Evolutionary conservation across 2,329 filamentous ascomycete species (phyloP).

Genomic region (Hypomyces rosellus): DNA sequence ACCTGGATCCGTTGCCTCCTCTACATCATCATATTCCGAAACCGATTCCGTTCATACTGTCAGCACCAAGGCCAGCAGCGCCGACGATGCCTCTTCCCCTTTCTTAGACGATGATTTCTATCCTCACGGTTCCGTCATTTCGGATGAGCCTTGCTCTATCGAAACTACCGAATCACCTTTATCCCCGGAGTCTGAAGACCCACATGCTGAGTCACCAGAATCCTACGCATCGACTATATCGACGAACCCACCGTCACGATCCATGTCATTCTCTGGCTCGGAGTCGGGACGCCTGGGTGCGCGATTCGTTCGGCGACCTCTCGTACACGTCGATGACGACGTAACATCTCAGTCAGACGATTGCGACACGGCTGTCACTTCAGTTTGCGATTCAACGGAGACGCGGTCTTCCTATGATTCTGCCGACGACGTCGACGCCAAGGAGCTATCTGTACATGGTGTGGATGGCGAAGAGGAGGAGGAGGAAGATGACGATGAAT

Average conservation of each 20-base stretch:
- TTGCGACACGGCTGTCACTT: slow-evolving; percentile 37
- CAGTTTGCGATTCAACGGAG: slow-evolving; percentile 41
- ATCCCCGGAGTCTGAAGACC: slow-evolving; percentile 44
- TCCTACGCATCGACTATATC: slow-evolving; percentile 18
- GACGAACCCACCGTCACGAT: slow-evolving; percentile 39
- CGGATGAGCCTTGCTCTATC: slow-evolving; percentile 36
- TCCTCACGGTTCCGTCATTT: slow-evolving; percentile 31
- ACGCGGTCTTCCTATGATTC: slow-evolving; percentile 28
- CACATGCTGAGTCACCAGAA: slow-evolving; percentile 38
- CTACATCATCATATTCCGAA: slow-evolving; percentile 33
- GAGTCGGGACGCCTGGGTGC: slow-evolving; percentile 37
- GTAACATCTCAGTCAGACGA: slow-evolving; percentile 42
- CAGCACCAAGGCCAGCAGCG: slow-evolving; percentile 34
- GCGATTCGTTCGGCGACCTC: slow-evolving; percentile 22
- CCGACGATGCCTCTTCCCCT: slow-evolving; percentile 29
- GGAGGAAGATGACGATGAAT: slow-evolving; percentile 27
- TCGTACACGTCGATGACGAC: slow-evolving; percentile 35
- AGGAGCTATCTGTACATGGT: slow-evolving; percentile 24
- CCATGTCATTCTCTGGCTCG: slow-evolving; percentile 47
- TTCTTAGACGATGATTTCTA: slow-evolving; percentile 35
- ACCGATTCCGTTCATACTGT: slow-evolving; percentile 30
- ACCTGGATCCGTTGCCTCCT: slow-evolving; percentile 24
- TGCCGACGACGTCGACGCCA: slow-evolving; percentile 22
- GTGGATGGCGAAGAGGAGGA: slow-evolving; percentile 27
- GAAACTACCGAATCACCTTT: slow-evolving; percentile 19